phyloP scores from a whole-genome alignment of 306 rosid genomes.

The Ormosia semicastrata region DNA sequence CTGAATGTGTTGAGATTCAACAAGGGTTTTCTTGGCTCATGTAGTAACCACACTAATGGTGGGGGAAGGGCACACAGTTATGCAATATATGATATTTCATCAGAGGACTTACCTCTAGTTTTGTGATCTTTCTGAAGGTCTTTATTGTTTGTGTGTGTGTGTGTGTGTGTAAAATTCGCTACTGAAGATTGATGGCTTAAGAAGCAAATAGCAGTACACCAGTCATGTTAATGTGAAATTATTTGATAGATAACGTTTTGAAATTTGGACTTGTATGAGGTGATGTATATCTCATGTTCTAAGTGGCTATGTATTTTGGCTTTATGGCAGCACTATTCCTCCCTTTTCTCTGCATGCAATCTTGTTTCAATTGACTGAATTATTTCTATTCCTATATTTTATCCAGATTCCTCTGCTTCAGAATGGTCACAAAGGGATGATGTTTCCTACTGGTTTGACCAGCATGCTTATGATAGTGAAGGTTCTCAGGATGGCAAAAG shows the following conservation, averaged over 20 bases:
- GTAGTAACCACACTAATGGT: not conserved
- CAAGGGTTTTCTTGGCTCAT: not conserved
- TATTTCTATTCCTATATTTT: slow-evolving; percentile 10
- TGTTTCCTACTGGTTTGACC: slow-evolving; percentile 39
- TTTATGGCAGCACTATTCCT: not conserved
- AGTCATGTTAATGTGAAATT: not conserved
- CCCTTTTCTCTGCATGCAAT: not conserved
- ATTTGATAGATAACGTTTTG: not conserved
- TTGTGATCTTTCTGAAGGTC: not conserved
- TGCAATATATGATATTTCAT: not conserved
- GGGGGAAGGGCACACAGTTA: not conserved
- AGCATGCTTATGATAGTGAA: slow-evolving; percentile 39
- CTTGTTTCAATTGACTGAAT: slow-evolving; percentile 1
- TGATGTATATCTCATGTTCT: not conserved
- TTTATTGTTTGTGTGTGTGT: not conserved
- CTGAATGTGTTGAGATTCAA: not conserved
- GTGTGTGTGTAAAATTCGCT: not conserved
- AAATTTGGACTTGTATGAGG: not conserved
- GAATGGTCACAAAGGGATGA: slow-evolving; percentile 57
- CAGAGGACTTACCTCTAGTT: not conserved
- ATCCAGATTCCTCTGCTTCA: slow-evolving; percentile 52
- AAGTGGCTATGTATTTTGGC: not conserved
- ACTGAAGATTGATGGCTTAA: not conserved
- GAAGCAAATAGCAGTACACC: not conserved
- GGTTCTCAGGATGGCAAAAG: slow-evolving; percentile 36